Evolutionary conservation across 345 rosid genomes (phyloP).

Genomic region (Capsella bursapastoris): DNA sequence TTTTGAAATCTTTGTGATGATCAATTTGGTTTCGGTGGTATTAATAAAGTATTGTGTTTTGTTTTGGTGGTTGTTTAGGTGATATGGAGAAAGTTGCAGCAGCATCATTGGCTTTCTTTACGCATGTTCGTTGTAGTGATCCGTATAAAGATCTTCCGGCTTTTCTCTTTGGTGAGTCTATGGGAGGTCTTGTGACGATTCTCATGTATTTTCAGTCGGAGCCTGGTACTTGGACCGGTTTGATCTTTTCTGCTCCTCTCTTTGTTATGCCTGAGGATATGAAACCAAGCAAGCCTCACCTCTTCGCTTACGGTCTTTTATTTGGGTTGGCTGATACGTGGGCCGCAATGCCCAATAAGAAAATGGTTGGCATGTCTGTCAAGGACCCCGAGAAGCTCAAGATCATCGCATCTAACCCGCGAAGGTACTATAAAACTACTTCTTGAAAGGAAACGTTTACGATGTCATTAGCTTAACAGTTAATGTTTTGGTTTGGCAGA

Average conservation of each 20-base stretch:
- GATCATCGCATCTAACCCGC: constrained; percentile 82
- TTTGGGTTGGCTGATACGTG: constrained; percentile 94
- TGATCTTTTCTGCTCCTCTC: constrained; percentile 95
- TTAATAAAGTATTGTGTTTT: too few species aligned
- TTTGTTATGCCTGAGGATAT: constrained; percentile 87
- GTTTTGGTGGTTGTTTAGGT: constrained; percentile 46
- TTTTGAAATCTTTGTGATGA: constrained; percentile 8
- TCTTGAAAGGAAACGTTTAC: constrained; percentile 47
- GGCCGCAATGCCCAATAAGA: constrained; percentile 91
- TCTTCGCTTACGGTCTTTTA: constrained; percentile 78
- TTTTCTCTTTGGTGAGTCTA: constrained; percentile 89
- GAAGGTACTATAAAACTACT: constrained; percentile 60
- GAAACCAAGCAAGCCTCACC: constrained; percentile 76
- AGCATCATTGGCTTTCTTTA: constrained; percentile 78
- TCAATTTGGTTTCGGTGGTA: background rate
- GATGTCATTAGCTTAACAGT: background rate
- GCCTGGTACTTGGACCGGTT: constrained; percentile 78
- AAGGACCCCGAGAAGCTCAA: constrained; percentile 81
- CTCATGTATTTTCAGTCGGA: constrained; percentile 92
- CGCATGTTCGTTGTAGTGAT: constrained; percentile 72
- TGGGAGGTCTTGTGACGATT: constrained; percentile 89
- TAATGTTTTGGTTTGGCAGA: constrained; percentile 26
- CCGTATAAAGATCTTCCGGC: constrained; percentile 77
- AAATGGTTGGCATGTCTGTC: constrained; percentile 86
- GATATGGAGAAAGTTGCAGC: constrained; percentile 92